Conservation (phyloP, 441 rosid species). For the Macaranga tanarius region DNA sequence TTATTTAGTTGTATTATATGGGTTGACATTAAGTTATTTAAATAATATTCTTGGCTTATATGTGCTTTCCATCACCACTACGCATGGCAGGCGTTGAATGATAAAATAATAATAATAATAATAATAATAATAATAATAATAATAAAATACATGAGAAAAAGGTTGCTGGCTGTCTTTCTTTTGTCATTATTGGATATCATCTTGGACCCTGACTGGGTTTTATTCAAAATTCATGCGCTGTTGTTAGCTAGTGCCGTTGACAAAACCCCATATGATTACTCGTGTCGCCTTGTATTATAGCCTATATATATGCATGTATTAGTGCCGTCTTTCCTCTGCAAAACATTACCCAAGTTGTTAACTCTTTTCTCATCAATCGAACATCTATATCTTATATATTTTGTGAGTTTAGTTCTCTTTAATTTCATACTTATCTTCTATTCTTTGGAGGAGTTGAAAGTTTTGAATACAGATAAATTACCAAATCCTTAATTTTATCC, state of each 20-base stretch:
- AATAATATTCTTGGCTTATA: background rate
- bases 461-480: background rate
- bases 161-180: conserved; percentile 10
- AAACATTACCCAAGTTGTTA: conserved; percentile 18
- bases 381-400: too few relatives aligned
- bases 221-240: conserved; percentile 27
- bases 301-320: background rate
- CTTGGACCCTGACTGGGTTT: background rate
- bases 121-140: too few relatives aligned
- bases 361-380: background rate
- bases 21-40: background rate
- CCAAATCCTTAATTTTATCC: background rate
- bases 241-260: conserved; percentile 21
- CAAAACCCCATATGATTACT: background rate
- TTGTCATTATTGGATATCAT: conserved; percentile 6
- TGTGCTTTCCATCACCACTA: conserved; percentile 11
- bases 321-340: conserved; percentile 21
- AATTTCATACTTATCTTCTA: background rate
- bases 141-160: background rate
- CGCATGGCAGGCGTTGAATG: conserved; percentile 4
- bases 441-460: background rate
- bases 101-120: too few relatives aligned
- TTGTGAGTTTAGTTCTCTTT: background rate
- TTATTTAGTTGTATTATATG: too few relatives aligned
- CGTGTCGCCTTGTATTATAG: too few relatives aligned